These are phyloP conservation scores for Cyclaneusma minus DNA, from an alignment of 2,329 filamentous ascomycete species.

Conservation along the genomic window DNA sequence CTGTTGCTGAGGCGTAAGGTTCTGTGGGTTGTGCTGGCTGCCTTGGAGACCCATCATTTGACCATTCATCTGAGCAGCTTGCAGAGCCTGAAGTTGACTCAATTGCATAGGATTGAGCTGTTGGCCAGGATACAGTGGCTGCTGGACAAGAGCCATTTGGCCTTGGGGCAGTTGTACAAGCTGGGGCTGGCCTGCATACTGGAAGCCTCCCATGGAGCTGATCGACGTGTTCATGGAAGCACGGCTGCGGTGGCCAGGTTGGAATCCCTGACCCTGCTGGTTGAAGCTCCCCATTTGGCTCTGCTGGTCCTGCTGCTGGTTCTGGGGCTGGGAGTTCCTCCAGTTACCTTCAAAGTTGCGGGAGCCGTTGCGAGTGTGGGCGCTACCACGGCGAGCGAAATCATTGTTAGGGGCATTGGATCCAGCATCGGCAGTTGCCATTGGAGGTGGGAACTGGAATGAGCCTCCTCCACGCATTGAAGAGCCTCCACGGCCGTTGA, in stretches of 20 bases:
- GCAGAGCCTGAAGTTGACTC: slow-evolving; percentile 79
- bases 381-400: slow-evolving; percentile 61
- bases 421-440: slow-evolving; percentile 33
- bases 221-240: slow-evolving; percentile 79
- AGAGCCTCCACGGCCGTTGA: slow-evolving; percentile 49
- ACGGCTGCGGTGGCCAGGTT: slow-evolving; percentile 79
- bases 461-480: slow-evolving; percentile 49
- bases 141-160: slow-evolving; percentile 70
- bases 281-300: slow-evolving; percentile 45
- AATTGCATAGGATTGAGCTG: slow-evolving; percentile 79
- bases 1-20: slow-evolving; percentile 57
- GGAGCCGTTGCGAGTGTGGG: slow-evolving; percentile 66
- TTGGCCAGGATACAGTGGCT: slow-evolving; percentile 64
- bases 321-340: slow-evolving; percentile 48
- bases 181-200: slow-evolving; percentile 77
- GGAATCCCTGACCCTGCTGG: slow-evolving; percentile 63
- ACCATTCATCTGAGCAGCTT: slow-evolving; percentile 70
- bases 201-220: slow-evolving; percentile 70
- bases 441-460: slow-evolving; percentile 51
- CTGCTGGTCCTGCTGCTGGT: slow-evolving; percentile 32
- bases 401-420: slow-evolving; percentile 33
- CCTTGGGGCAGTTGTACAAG: slow-evolving; percentile 71
- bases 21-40: slow-evolving; percentile 56
- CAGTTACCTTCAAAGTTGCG: slow-evolving; percentile 97
- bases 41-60: slow-evolving; percentile 55